A percentile compares a stretch with the other conserved stretches of the same genome.
Evolutionary conservation across 2,329 filamentous ascomycete species (phyloP).

Genomic region (Cytospora paraplurivora): DNA sequence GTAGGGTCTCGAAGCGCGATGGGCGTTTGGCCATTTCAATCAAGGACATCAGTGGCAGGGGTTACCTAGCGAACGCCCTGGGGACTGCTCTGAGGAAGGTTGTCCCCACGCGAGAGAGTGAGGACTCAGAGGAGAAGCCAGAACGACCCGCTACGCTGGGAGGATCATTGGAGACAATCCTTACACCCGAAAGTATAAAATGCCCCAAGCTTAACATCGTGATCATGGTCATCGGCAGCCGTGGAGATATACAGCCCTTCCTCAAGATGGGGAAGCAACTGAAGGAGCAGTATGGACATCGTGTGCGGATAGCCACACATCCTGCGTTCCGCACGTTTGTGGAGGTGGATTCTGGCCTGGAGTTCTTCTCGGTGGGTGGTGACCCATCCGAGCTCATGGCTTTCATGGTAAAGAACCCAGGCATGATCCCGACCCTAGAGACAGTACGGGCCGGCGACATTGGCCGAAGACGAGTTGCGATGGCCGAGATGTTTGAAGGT

Average conservation of each 20-base stretch:
- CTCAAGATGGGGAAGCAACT: slow-evolving; percentile 73
- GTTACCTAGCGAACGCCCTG: slow-evolving; percentile 73
- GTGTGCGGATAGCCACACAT: slow-evolving; percentile 78
- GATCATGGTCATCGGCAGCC: slow-evolving; percentile 79
- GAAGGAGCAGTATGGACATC: slow-evolving; percentile 70
- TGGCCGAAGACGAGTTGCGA: slow-evolving; percentile 64
- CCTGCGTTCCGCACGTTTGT: slow-evolving; percentile 77
- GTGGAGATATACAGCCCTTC: slow-evolving; percentile 82
- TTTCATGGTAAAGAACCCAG: slow-evolving; percentile 85
- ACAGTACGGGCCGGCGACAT: slow-evolving; percentile 75
- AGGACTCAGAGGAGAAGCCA: slow-evolving; percentile 32
- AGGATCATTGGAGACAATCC: slow-evolving; percentile 34
- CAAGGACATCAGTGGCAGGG: slow-evolving; percentile 68
- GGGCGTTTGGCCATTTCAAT: slow-evolving; percentile 73
- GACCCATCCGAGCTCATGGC: slow-evolving; percentile 82
- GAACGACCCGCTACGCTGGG: slow-evolving; percentile 29
- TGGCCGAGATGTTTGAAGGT: slow-evolving; percentile 82
- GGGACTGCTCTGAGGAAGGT: slow-evolving; percentile 64
- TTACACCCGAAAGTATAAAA: slow-evolving; percentile 34
- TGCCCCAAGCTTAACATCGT: slow-evolving; percentile 71
- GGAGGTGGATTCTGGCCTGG: slow-evolving; percentile 69
- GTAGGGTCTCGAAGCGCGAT: slow-evolving; percentile 66
- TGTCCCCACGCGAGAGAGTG: slow-evolving; percentile 41
- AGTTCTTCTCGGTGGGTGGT: slow-evolving; percentile 80
- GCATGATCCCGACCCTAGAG: slow-evolving; percentile 73